Evolutionary conservation across 148 eudicot genomes (phyloP).

Genomic region (Fallopia convolvulus): DNA sequence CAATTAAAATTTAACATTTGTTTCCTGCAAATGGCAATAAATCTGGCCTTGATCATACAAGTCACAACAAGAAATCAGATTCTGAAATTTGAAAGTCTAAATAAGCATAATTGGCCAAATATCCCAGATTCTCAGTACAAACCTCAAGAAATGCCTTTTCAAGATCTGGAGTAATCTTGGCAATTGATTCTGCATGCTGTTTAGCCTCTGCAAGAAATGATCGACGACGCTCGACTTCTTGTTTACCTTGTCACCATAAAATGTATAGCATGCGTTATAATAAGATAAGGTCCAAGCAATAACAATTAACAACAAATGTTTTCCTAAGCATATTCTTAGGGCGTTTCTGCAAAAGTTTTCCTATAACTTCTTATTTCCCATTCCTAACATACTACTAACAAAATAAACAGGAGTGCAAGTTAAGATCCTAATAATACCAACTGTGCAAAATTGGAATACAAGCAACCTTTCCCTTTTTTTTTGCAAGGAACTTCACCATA

Average conservation of each 20-base stretch:
- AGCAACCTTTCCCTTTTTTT: not conserved
- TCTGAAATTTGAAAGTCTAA: not conserved
- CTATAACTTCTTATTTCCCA: not conserved
- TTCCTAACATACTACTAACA: not conserved
- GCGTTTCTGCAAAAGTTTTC: not conserved
- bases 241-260: slow-evolving; percentile 34
- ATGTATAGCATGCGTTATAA: not conserved
- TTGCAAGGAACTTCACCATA: not conserved
- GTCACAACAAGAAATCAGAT: not conserved
- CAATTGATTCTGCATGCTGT: slow-evolving; percentile 66
- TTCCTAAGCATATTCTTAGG: not conserved
- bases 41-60: not conserved
- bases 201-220: slow-evolving; percentile 50
- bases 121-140: not conserved
- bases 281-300: not conserved
- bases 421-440: not conserved
- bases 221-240: slow-evolving; percentile 37
- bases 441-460: not conserved
- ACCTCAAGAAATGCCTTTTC: slow-evolving; percentile 69
- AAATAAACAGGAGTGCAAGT: not conserved
- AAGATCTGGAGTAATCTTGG: slow-evolving; percentile 52
- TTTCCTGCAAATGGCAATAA: not conserved
- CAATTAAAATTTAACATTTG: not conserved
- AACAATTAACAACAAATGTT: not conserved
- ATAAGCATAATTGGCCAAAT: not conserved